phyloP scores from a whole-genome alignment of 306 rosid genomes.

The Sphenostylis stenocarpa region DNA sequence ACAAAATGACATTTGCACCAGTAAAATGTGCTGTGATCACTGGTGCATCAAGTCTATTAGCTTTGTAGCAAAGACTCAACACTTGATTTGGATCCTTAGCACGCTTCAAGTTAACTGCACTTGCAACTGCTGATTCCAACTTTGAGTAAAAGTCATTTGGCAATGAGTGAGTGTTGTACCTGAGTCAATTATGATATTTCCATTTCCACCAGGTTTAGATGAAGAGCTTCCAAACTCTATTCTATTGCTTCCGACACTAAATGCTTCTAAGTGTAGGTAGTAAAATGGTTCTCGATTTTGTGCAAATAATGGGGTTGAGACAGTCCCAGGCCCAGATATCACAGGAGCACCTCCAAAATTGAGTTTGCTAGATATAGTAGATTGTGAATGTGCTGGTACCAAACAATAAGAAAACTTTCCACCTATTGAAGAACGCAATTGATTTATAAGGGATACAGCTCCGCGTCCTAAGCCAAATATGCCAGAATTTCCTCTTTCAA shows the following conservation, averaged over 20 bases:
- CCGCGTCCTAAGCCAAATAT: neutral
- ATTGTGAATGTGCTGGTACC: neutral
- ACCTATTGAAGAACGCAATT: neutral
- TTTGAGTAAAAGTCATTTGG: neutral
- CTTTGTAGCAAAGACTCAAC: constrained; percentile 33
- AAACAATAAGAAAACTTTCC: constrained; percentile 63
- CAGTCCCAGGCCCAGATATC: constrained; percentile 1
- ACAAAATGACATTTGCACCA: constrained; percentile 40
- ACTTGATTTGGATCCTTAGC: neutral
- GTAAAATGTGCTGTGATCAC: constrained; percentile 36
- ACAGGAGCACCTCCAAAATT: constrained; percentile 24
- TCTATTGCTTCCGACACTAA: neutral
- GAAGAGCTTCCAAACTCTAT: neutral
- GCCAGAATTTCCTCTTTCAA: neutral
- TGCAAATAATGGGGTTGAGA: constrained; percentile 20
- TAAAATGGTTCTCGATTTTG: neutral
- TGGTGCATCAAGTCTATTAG: neutral
- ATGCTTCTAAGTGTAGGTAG: neutral
- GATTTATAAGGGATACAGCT: neutral
- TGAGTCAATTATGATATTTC: constrained; percentile 39
- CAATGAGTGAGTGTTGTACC: constrained; percentile 24
- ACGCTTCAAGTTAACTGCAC: too few relatives aligned
- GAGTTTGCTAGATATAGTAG: neutral
- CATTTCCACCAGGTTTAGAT: neutral
- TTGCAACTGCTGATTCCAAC: too few relatives aligned